Evolutionary conservation across 75 land plant species (phyloP).

Genomic region (Picea sitchensis): DNA sequence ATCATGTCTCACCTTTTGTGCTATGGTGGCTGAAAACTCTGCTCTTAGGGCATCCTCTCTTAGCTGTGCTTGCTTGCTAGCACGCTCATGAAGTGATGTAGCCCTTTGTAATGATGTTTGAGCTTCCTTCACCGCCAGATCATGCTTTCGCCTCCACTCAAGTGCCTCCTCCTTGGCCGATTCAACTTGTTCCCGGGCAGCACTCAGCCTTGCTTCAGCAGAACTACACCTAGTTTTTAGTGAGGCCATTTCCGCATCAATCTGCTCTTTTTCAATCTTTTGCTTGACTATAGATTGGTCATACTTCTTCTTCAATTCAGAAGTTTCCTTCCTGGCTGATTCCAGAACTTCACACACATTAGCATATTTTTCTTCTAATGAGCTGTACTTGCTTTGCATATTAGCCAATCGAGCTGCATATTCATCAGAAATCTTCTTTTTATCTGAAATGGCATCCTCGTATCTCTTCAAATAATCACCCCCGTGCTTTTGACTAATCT

Average conservation of each 20-base stretch:
- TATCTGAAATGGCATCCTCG: constrained; percentile 70
- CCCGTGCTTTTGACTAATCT: constrained; percentile 68
- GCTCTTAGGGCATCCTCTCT: constrained; percentile 81
- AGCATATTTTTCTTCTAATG: constrained; percentile 58
- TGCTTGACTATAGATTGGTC: constrained; percentile 40
- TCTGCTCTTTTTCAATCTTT: constrained; percentile 60
- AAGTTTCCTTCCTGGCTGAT: constrained; percentile 44
- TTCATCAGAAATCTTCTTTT: constrained; percentile 65
- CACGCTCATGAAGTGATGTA: constrained; percentile 60
- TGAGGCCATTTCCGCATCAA: constrained; percentile 50
- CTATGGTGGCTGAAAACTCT: constrained; percentile 48
- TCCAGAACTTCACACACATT: constrained; percentile 51
- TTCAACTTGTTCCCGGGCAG: constrained; percentile 76
- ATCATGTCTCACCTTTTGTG: constrained; percentile 54
- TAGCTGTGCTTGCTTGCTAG: constrained; percentile 55
- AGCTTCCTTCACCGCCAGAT: constrained; percentile 58
- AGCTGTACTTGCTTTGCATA: constrained; percentile 56
- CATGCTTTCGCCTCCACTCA: constrained; percentile 90
- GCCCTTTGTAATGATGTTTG: constrained; percentile 67
- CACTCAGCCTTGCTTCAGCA: constrained; percentile 89
- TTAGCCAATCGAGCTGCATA: constrained; percentile 52
- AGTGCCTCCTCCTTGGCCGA: constrained; percentile 91
- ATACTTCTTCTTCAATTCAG: constrained; percentile 78
- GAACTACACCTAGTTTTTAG: constrained; percentile 73
- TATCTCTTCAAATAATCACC: constrained; percentile 82